Conservation (phyloP, 495 filamentous ascomycete genomes). For the Jackrogersella multiformis region DNA sequence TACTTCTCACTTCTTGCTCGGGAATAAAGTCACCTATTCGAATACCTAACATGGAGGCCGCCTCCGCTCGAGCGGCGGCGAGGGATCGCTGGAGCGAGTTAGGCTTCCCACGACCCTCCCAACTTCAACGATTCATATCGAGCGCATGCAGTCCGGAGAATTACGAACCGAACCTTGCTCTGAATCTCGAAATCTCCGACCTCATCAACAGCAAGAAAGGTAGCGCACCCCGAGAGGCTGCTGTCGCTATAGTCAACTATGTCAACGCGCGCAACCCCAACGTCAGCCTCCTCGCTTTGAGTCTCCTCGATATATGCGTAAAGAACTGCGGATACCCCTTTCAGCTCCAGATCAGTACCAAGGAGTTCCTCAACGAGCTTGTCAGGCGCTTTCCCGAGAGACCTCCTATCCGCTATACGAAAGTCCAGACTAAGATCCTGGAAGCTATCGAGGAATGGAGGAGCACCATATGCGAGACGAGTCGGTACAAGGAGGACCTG, state of each 20-base stretch:
- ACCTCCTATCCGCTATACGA: constrained; percentile 82
- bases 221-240: constrained; percentile 94
- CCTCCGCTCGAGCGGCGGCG: constrained; percentile 92
- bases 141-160: constrained; percentile 95
- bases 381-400: constrained; percentile 95
- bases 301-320: constrained; percentile 96
- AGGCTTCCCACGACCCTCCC: constrained; percentile 79
- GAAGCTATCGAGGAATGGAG: constrained; percentile 99
- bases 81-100: constrained; percentile 92
- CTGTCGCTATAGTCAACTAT: constrained; percentile 90
- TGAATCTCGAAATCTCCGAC: constrained; percentile 96
- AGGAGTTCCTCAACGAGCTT: constrained; percentile 98
- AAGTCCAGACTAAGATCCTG: constrained; percentile 90
- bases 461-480: constrained; percentile 96
- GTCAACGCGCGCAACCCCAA: constrained; percentile 97
- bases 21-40: no score
- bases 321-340: constrained; percentile 99
- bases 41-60: constrained; percentile 76
- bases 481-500: constrained; percentile 94
- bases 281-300: constrained; percentile 86
- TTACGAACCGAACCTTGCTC: constrained; percentile 95
- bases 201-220: constrained; percentile 98
- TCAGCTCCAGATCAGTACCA: constrained; percentile 97
- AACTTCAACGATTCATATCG: constrained; percentile 93
- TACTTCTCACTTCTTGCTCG: no score